Evolutionary conservation across 805 yeast genomes (phyloP).

Genomic region (Vanderwaltozyma yarrowii): DNA sequence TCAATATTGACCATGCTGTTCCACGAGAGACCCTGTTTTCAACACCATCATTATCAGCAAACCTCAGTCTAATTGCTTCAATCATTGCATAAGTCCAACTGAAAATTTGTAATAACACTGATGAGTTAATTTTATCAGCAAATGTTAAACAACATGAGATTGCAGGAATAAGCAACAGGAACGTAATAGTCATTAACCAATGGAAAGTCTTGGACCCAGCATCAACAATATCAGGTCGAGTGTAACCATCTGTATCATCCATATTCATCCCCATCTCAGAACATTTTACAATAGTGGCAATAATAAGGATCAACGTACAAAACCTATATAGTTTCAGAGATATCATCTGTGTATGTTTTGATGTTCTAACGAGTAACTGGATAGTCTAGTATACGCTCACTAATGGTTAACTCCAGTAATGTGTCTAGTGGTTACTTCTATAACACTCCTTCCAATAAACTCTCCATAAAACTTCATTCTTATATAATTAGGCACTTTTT

Average conservation of each 20-base stretch:
- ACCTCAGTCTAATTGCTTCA: constrained; percentile 48
- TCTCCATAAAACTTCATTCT: too few relatives aligned
- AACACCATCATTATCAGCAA: constrained; percentile 54
- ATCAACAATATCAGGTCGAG: constrained; percentile 32
- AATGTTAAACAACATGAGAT: constrained; percentile 43
- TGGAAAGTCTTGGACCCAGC: constrained; percentile 51
- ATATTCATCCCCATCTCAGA: constrained; percentile 21
- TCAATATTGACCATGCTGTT: constrained; percentile 49
- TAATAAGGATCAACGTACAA: too few relatives aligned
- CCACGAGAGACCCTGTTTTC: constrained; percentile 62
- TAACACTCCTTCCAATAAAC: too few relatives aligned
- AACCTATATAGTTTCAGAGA: too few relatives aligned
- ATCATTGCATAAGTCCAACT: constrained; percentile 41
- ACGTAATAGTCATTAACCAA: constrained; percentile 44
- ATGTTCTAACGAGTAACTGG: too few relatives aligned
- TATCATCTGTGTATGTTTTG: too few relatives aligned
- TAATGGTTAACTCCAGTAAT: too few relatives aligned
- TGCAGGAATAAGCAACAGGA: constrained; percentile 47
- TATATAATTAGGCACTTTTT: too few relatives aligned
- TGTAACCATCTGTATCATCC: constrained; percentile 25
- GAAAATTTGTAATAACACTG: constrained; percentile 37
- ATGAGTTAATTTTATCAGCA: constrained; percentile 39
- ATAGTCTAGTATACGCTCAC: too few relatives aligned
- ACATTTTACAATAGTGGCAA: not conserved
- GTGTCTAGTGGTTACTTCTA: too few relatives aligned